phyloP scores from a whole-genome alignment of 106 monocot genomes.

The Allium sativum region DNA sequence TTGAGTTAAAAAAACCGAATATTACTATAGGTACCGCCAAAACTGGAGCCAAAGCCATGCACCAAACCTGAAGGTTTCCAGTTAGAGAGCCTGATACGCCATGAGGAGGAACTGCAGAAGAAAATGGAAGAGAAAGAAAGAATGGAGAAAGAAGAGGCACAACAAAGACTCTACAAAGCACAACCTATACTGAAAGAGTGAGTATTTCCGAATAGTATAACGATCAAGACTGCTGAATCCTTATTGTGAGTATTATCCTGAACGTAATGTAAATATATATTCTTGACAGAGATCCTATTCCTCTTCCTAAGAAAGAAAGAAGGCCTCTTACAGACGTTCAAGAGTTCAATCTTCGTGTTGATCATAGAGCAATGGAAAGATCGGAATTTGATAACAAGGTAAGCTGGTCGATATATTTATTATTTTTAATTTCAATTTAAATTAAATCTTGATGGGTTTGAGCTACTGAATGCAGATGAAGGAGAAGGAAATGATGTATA shows the following conservation, averaged over 20 bases:
- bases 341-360: slow-evolving; percentile 53
- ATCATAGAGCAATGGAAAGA: slow-evolving; percentile 68
- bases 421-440: too few species aligned
- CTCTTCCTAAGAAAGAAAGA: slow-evolving; percentile 68
- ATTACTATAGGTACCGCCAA: slow-evolving; percentile 56
- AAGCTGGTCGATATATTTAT: slow-evolving; percentile 3
- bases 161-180: slow-evolving; percentile 57
- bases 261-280: not conserved
- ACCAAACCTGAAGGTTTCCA: slow-evolving; percentile 74
- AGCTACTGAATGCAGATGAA: too few species aligned
- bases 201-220: not conserved
- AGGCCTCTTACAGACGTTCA: slow-evolving; percentile 87
- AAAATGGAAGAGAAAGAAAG: slow-evolving; percentile 47
- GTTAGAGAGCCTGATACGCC: slow-evolving; percentile 66
- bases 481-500: too few species aligned
- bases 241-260: not conserved
- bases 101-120: slow-evolving; percentile 65
- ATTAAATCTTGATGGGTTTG: too few species aligned
- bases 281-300: slow-evolving; percentile 55
- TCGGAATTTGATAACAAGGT: slow-evolving; percentile 94
- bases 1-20: too few species aligned
- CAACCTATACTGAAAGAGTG: slow-evolving; percentile 60
- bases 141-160: slow-evolving; percentile 62
- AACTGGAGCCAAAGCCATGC: slow-evolving; percentile 64
- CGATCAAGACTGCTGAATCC: not conserved